Evolutionary conservation across 2,329 filamentous ascomycete species (phyloP), one percentile per base, ranked within the genome.

Genomic region (Aspergillus hortae): DNA sequence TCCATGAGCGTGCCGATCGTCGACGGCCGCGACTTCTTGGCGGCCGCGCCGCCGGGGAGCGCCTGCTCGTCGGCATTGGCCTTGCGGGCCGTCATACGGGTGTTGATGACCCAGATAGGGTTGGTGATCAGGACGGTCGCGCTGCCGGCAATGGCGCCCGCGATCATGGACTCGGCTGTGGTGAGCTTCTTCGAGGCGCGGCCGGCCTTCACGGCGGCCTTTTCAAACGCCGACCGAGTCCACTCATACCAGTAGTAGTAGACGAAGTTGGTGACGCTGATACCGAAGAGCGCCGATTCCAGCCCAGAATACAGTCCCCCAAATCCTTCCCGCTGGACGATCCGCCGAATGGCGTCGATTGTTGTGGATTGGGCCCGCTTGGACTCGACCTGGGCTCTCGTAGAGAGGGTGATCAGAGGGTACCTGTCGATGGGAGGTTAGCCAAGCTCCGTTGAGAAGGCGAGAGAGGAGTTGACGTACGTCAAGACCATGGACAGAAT

Each of bases 181-280:
- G 90, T 94, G 69, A 99, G 86, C 70, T 91, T 92, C 74, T 84
- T 87, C 56, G 82, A 85, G 52, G 85, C 82, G 58, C 90, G 85
- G 32, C 88, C 89, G 49, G 88, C 79, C 64, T 84, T 86, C 52
- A 80, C 71, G 43, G 91, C 90, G 9, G 90, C 89, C 58, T 81
- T 76, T 59, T 77, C 90, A 76, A 97, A 96, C 69, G 88, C 88
- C 46, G 87, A 81, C 53, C 92, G 86, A 57, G 91, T 94, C 89
- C 90, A 99, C 77, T 99, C 94, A 75, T 97, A 99, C 92, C 84
- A 99, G 80, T 97, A 99, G 78, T 99, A 99, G 81, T 99, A 99
- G 44, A 99, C 92, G 70, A 99, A 99, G 79, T 99, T 99, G 64
- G 94, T 99, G 62, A 99, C 87, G 73, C 89, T 94, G 78, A 99